phyloP scores from a whole-genome alignment of 2,329 filamentous ascomycete species.

The Cordyceps cateniannulata region DNA sequence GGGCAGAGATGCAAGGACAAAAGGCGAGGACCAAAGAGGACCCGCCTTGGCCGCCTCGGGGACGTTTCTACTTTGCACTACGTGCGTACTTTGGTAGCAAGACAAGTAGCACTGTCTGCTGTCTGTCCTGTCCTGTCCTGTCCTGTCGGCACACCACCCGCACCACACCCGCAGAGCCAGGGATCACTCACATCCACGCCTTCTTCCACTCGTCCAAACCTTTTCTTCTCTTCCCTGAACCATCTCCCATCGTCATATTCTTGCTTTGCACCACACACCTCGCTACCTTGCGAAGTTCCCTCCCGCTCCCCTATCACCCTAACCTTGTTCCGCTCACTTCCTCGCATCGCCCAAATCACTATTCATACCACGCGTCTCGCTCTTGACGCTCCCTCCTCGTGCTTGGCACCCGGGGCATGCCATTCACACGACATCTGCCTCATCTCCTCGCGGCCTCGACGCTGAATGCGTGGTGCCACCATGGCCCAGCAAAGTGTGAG shows the following conservation, averaged over 20 bases:
- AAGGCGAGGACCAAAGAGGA: slow-evolving; percentile 1
- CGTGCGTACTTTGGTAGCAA: too few relatives aligned
- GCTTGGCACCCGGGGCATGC: slow-evolving; percentile 22
- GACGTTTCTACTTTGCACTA: slow-evolving; percentile 35
- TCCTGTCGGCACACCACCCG: slow-evolving; percentile 21
- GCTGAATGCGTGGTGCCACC: slow-evolving; percentile 27
- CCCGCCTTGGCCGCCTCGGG: slow-evolving; percentile 28
- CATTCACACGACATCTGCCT: slow-evolving; percentile 22
- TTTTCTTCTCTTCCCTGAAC: slow-evolving; percentile 7
- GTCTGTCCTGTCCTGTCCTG: too few relatives aligned
- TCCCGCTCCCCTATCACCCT: not conserved
- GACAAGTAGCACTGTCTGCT: too few relatives aligned
- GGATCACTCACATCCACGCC: slow-evolving; percentile 21
- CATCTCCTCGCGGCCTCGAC: slow-evolving; percentile 26
- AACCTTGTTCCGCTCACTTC: not conserved
- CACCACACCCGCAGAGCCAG: slow-evolving; percentile 15
- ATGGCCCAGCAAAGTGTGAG: slow-evolving; percentile 36
- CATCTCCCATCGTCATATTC: slow-evolving; percentile 3
- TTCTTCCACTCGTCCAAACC: slow-evolving; percentile 13
- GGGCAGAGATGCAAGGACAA: too few relatives aligned
- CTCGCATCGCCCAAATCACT: not conserved
- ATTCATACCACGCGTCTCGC: not conserved
- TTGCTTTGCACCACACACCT: not conserved
- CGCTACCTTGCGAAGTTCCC: not conserved
- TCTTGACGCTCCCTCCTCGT: slow-evolving; percentile 16